These are phyloP conservation scores for Phoma herbarum DNA, from an alignment of 2,329 filamentous ascomycete species.

Conservation along the genomic window DNA sequence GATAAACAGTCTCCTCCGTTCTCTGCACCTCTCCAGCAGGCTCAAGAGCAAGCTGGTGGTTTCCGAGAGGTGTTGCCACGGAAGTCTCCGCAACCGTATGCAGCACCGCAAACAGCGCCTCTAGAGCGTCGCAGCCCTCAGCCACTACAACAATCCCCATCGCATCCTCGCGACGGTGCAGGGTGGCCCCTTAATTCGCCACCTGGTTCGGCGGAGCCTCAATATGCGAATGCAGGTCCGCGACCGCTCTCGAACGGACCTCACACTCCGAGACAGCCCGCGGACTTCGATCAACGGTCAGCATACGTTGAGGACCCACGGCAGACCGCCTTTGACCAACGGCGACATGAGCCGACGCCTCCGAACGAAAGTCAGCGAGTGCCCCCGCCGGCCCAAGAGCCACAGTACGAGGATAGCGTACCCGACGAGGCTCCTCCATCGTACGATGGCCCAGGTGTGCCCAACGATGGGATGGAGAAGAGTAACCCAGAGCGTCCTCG, in stretches of 20 bases:
- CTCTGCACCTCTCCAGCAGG: slow-evolving; percentile 17
- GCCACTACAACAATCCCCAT: slow-evolving; percentile 34
- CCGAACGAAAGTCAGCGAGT: slow-evolving; percentile 11
- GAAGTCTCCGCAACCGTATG: slow-evolving; percentile 40
- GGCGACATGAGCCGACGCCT: slow-evolving; percentile 16
- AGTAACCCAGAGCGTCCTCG: slow-evolving; percentile 36
- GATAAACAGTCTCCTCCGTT: slow-evolving; percentile 34
- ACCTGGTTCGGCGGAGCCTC: slow-evolving; percentile 35
- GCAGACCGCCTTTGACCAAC: slow-evolving; percentile 14
- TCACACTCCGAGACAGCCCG: slow-evolving; percentile 33
- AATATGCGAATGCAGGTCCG: slow-evolving; percentile 31
- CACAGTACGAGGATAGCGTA: slow-evolving; percentile 34
- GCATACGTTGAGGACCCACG: slow-evolving; percentile 15
- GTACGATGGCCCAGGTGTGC: slow-evolving; percentile 43
- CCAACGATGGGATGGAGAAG: slow-evolving; percentile 46
- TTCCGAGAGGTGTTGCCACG: slow-evolving; percentile 49
- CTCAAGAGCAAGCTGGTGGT: slow-evolving; percentile 34
- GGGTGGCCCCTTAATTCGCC: slow-evolving; percentile 41
- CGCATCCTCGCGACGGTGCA: slow-evolving; percentile 29
- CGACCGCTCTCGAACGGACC: slow-evolving; percentile 37
- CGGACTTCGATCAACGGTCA: slow-evolving; percentile 18
- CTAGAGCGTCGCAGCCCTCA: slow-evolving; percentile 25
- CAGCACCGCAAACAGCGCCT: slow-evolving; percentile 24
- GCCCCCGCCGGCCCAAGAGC: slow-evolving; percentile 10
- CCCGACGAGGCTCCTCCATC: slow-evolving; percentile 47